A percentile compares a stretch with the other conserved stretches of the same genome.
These are phyloP conservation scores for Annulohypoxylon stygium DNA, from an alignment of 495 filamentous ascomycete genomes.

Conservation along the genomic window DNA sequence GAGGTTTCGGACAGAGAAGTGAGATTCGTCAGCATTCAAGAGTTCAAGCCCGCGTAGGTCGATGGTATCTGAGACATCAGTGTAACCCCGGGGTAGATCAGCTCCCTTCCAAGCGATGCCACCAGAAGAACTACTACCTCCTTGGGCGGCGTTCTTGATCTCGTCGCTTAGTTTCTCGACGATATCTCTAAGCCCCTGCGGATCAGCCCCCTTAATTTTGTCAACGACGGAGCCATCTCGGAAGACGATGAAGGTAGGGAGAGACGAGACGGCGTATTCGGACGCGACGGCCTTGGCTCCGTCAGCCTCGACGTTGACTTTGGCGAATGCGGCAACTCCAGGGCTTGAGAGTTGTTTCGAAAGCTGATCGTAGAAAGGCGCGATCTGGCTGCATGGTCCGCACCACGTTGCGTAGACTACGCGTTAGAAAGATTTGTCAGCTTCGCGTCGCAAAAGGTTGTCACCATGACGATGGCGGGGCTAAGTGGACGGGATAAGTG, in stretches of 20 bases:
- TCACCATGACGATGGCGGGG: conserved; percentile 44
- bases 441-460: conserved; percentile 30
- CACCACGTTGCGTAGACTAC: conserved; percentile 92
- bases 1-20: conserved; percentile 75
- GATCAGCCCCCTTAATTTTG: conserved; percentile 80
- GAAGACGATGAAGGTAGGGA: conserved; percentile 94
- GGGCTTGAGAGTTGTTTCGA: conserved; percentile 77
- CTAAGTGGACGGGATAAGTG: conserved; percentile 33
- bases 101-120: conserved; percentile 75
- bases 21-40: conserved; percentile 81
- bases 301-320: conserved; percentile 85
- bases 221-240: conserved; percentile 73
- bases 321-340: conserved; percentile 82
- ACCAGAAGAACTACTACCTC: conserved; percentile 61
- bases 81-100: conserved; percentile 81
- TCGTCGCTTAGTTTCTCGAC: conserved; percentile 80
- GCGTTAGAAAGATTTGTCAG: conserved; percentile 46
- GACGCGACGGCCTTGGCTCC: conserved; percentile 72
- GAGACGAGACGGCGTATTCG: conserved; percentile 76
- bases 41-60: conserved; percentile 86
- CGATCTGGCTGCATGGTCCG: conserved; percentile 84
- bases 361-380: conserved; percentile 86
- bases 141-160: conserved; percentile 66
- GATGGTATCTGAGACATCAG: conserved; percentile 83
- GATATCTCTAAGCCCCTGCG: conserved; percentile 72